Percentiles rank a stretch among this genome's conserved stretches.
Evolutionary conservation across 768 basidiomycete species (phyloP).

Genomic region (Suillus bovinus): DNA sequence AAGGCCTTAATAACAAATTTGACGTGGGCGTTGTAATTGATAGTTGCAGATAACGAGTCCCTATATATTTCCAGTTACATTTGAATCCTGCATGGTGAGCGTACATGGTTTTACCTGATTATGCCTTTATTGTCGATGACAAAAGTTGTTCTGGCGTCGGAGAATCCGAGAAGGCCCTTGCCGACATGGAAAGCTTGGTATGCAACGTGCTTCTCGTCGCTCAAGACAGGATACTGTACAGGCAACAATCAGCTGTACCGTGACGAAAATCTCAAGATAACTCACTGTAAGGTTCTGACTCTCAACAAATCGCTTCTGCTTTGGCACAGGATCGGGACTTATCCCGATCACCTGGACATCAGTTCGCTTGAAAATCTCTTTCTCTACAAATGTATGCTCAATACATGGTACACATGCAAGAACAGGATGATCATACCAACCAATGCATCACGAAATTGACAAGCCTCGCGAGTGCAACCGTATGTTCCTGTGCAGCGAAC

Average conservation of each 20-base stretch:
- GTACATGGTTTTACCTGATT: slow-evolving; percentile 47
- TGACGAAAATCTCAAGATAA: slow-evolving; percentile 8
- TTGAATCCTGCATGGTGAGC: slow-evolving; percentile 10
- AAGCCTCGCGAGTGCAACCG: slow-evolving; percentile 83
- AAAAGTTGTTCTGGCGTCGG: slow-evolving; percentile 68
- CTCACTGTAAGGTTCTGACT: slow-evolving; percentile 65
- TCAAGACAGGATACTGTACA: slow-evolving; percentile 73
- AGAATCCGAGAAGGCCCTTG: slow-evolving; percentile 66
- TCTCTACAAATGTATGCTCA: slow-evolving; percentile 41
- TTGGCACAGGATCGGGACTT: slow-evolving; percentile 68
- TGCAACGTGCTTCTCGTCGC: slow-evolving; percentile 63
- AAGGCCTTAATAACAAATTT: slow-evolving; percentile 75
- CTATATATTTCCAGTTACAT: slow-evolving; percentile 30
- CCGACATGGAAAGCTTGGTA: slow-evolving; percentile 67
- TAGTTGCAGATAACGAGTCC: slow-evolving; percentile 56
- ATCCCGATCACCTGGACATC: slow-evolving; percentile 73
- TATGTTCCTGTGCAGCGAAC: slow-evolving; percentile 50
- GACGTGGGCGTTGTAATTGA: slow-evolving; percentile 65
- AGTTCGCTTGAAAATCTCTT: slow-evolving; percentile 61
- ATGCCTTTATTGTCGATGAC: slow-evolving; percentile 73
- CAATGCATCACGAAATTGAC: slow-evolving; percentile 79
- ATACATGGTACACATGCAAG: not conserved
- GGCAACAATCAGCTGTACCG: not conserved
- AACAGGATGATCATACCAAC: slow-evolving; percentile 43
- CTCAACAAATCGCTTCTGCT: slow-evolving; percentile 75